Evolutionary conservation across 768 basidiomycete genomes (phyloP).

Genomic region (Lactifluus piperatus): DNA sequence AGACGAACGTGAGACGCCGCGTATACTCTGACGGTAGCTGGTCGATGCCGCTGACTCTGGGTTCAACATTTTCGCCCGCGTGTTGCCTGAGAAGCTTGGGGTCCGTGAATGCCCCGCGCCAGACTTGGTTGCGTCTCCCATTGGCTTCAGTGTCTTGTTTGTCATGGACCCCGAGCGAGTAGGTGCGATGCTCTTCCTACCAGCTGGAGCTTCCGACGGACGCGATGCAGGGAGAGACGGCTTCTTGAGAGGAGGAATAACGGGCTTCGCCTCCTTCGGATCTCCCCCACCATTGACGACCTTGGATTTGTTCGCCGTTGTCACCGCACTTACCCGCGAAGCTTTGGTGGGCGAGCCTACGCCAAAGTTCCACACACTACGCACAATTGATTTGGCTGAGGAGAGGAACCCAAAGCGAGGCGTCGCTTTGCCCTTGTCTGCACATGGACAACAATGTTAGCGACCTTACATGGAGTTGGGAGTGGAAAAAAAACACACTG

Average conservation of each 20-base stretch:
- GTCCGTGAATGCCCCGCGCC: conserved; percentile 6
- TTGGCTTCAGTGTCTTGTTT: conserved; percentile 2
- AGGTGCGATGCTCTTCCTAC: not conserved
- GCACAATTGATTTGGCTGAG: conserved; percentile 59
- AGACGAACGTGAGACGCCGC: conserved; percentile 25
- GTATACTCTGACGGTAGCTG: conserved; percentile 4
- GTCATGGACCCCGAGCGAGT: conserved; percentile 2
- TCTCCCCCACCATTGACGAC: not conserved
- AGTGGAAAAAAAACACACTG: conserved; percentile 14
- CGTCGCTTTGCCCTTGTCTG: conserved; percentile 34
- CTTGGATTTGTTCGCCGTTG: conserved; percentile 26
- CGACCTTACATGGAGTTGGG: not conserved
- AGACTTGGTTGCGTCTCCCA: conserved; percentile 9
- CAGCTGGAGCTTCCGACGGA: not conserved
- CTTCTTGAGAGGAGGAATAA: not conserved
- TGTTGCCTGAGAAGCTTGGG: conserved; percentile 1
- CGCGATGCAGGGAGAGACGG: conserved; percentile 5
- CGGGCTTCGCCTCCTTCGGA: conserved; percentile 1
- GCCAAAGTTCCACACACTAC: conserved; percentile 64
- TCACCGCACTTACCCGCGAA: conserved; percentile 21
- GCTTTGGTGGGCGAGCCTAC: conserved; percentile 26
- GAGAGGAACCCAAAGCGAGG: conserved; percentile 64
- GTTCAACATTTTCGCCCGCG: conserved; percentile 3
- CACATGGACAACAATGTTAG: not conserved
- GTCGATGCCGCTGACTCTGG: conserved; percentile 11